Base-by-base conservation (phyloP, 2,329 filamentous ascomycete genomes). In the Pseudocercospora fijiensis region DNA sequence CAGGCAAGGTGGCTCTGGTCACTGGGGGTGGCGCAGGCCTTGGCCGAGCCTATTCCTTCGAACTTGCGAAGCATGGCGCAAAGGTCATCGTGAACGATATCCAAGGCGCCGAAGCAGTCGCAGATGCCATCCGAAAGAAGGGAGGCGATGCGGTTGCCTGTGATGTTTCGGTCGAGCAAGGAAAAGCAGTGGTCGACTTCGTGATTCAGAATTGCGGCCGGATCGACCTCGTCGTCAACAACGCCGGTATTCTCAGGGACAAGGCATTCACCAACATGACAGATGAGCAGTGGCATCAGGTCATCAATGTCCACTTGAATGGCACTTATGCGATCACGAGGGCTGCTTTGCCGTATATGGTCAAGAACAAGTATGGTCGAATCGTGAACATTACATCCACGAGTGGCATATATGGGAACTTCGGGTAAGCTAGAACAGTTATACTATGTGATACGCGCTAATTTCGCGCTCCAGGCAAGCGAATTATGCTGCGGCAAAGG, bases 231-330 rank as follows among this genome's bases (percentile, higher is more conserved):
- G 79, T 63, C 66, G 85, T 98, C 82, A 98, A 98, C 86, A 98
- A 98, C 75, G 94, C 94, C 60, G 95, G 94, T 74, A 98, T 98
- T 71, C 86, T 98, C 58, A 88, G 94, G 47, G 94, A 98, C 83
- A 98, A 97, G 86, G 92, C 95, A 43, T 98, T 98, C 78, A 84
- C 84, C 77, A 97, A 97, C 83, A 97, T 98, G 93, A 90, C 92
- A 65, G 94, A 98, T 76, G 88, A 86, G 72, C 85, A 92, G 73
- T 98, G 94, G 92, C 88, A 96, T 73, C 86, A 90, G 58, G 92
- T 98, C 73, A 80, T 97, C 80, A 90, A 91, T 72, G 92, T 97
- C 58, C 95, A 98, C 78, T 85, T 96, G 41, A 86, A 91, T 70
- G 93, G 94, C 70, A 98, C 94, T 65, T 98, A 96, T 83, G 96